phyloP scores from a whole-genome alignment of 78 protist genomes.

The Dictyostelium intermedium region DNA sequence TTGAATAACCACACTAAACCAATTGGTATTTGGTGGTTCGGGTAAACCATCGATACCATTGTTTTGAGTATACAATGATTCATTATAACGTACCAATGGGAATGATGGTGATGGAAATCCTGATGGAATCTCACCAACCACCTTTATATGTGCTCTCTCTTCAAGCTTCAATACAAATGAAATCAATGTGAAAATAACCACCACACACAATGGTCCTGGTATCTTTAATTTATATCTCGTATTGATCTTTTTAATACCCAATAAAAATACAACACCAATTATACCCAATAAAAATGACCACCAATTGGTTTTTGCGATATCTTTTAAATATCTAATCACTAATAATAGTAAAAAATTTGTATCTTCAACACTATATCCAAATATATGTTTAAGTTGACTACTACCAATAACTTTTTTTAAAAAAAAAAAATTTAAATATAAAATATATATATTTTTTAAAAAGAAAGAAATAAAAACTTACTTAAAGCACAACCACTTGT shows the following conservation, averaged over 20 bases:
- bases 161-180: constrained; percentile 45
- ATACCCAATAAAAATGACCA: constrained; percentile 80
- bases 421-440: no score
- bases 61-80: not conserved
- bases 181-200: constrained; percentile 70
- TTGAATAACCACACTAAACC: not conserved
- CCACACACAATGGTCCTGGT: constrained; percentile 83
- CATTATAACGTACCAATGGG: constrained; percentile 15
- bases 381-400: constrained; percentile 78
- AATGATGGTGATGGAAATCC: constrained; percentile 71
- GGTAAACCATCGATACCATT: not conserved
- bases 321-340: not conserved
- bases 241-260: constrained; percentile 48
- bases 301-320: constrained; percentile 31
- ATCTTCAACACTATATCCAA: constrained; percentile 43
- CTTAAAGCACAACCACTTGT: constrained; percentile 85
- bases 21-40: not conserved
- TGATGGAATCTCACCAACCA: constrained; percentile 80
- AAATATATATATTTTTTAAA: no score
- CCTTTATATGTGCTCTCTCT: constrained; percentile 31
- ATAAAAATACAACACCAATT: constrained; percentile 41
- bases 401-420: constrained; percentile 64
- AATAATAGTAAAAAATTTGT: constrained; percentile 13
- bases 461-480: not conserved
- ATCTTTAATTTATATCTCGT: constrained; percentile 20